phyloP scores from a whole-genome alignment of 2,329 filamentous ascomycete genomes.

The Herpotrichia juniperi region DNA sequence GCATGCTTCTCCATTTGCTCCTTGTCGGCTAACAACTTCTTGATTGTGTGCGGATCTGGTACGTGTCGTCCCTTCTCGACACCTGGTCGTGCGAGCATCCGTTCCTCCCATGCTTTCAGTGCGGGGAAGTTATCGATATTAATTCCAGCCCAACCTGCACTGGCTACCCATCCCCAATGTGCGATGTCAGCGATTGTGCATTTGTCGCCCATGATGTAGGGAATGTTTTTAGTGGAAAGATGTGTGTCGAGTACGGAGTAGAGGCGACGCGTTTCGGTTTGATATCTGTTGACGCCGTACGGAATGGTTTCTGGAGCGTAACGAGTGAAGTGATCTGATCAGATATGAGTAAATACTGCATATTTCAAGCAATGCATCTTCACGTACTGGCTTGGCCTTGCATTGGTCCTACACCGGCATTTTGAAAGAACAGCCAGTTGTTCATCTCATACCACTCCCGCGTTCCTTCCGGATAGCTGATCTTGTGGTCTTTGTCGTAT shows the following conservation, averaged over 20 bases:
- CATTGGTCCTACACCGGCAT: constrained; percentile 82
- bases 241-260: constrained; percentile 79
- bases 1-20: constrained; percentile 64
- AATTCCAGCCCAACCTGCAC: constrained; percentile 64
- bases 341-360: background rate
- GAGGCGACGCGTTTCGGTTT: constrained; percentile 81
- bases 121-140: constrained; percentile 77
- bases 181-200: constrained; percentile 73
- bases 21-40: constrained; percentile 63
- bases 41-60: constrained; percentile 67
- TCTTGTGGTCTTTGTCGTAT: constrained; percentile 82
- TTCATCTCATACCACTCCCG: constrained; percentile 80
- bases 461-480: constrained; percentile 76
- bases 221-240: constrained; percentile 58
- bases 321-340: constrained; percentile 75
- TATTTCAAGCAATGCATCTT: background rate
- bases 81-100: constrained; percentile 70
- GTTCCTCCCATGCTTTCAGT: constrained; percentile 78
- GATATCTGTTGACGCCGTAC: constrained; percentile 82
- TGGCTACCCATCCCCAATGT: constrained; percentile 78
- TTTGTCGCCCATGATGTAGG: constrained; percentile 67
- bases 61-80: constrained; percentile 79
- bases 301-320: constrained; percentile 84
- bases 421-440: constrained; percentile 74
- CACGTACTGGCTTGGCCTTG: constrained; percentile 69